Evolutionary conservation across 163 green algal genomes (phyloP).

Genomic region (Coccomyxa subellipsoidea): DNA sequence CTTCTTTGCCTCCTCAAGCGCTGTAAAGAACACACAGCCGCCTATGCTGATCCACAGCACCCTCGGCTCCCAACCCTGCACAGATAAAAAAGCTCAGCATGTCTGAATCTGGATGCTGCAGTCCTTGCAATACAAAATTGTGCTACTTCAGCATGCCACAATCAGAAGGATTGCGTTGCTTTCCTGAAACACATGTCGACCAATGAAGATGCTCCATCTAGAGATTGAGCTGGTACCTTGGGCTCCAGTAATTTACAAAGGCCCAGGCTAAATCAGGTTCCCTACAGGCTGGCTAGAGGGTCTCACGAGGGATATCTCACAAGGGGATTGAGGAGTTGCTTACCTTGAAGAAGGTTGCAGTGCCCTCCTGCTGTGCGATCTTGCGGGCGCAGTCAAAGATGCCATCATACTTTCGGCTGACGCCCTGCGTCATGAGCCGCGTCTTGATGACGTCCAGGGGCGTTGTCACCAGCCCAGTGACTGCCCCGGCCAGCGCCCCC

Average conservation of each 20-base stretch:
- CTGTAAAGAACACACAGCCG: constrained; percentile 93
- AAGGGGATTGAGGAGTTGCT: background rate
- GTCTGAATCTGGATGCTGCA: background rate
- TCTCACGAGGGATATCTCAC: background rate
- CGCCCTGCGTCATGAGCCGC: constrained; percentile 92
- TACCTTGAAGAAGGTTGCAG: constrained; percentile 69
- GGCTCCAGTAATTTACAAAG: too few species aligned
- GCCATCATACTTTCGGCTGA: constrained; percentile 58
- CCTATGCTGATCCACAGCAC: constrained; percentile 95
- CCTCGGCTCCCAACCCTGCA: constrained; percentile 83
- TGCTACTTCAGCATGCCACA: too few species aligned
- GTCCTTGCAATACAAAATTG: too few species aligned
- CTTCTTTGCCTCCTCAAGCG: constrained; percentile 83
- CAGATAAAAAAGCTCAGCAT: background rate
- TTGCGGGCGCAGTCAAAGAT: constrained; percentile 73
- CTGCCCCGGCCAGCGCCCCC: constrained; percentile 75
- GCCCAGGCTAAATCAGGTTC: too few species aligned
- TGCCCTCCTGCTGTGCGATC: constrained; percentile 85
- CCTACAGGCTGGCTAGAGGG: too few species aligned
- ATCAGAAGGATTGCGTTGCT: too few species aligned
- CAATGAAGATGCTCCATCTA: too few species aligned
- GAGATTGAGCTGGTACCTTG: too few species aligned
- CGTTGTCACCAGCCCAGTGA: constrained; percentile 90
- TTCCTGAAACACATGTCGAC: too few species aligned
- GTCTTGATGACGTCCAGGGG: constrained; percentile 98